Base-by-base conservation (phyloP, 2,329 filamentous ascomycete genomes). In the Monosporascus sp. region DNA sequence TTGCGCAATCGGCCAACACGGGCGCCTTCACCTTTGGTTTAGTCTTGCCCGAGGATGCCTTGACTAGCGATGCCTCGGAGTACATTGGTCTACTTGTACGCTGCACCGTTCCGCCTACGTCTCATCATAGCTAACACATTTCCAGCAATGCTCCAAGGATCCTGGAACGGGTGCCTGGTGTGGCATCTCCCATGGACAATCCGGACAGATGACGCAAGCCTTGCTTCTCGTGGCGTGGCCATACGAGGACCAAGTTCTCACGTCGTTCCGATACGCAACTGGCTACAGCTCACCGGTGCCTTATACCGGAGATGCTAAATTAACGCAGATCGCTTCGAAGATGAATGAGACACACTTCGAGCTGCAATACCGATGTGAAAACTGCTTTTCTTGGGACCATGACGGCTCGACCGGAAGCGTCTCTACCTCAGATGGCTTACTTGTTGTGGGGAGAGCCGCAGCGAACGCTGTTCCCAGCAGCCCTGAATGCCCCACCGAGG, bases 291-390 rank as follows among this genome's bases (percentile, higher is more conserved):
- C 78, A 55, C 85, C 85, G 0, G 74, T 73, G 1, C 64, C 78
- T 37, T 88, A 88, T 66, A 73, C 73, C 2, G 86, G 86, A 51
- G 75, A 81, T 56, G 83, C 85, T 11, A 84, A 77, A 37, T 63
- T 88, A 20, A 85, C 80, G 0, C 78, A 83, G 60, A 80, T 88
- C 55, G 80, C 78, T 15, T 78, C 79, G 9, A 76, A 71, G 25
- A 72, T 87, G 53, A 84, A 78, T 55, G 75, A 74, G 15, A 81
- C 78, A 22, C 72, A 78, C 55, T 89, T 82, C 65, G 79, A 81
- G 52, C 63, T 87, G 48, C 76, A 87, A 25, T 89, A 86, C 70
- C 77, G 82, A 48, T 89, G 85, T 68, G 65, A 83, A 59, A 75
- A 75, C 56, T 84, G 81, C 64, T 74, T 81, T 49, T 64, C 73